phyloP scores from a whole-genome alignment of 306 rosid species.

The Rosa rugosa region DNA sequence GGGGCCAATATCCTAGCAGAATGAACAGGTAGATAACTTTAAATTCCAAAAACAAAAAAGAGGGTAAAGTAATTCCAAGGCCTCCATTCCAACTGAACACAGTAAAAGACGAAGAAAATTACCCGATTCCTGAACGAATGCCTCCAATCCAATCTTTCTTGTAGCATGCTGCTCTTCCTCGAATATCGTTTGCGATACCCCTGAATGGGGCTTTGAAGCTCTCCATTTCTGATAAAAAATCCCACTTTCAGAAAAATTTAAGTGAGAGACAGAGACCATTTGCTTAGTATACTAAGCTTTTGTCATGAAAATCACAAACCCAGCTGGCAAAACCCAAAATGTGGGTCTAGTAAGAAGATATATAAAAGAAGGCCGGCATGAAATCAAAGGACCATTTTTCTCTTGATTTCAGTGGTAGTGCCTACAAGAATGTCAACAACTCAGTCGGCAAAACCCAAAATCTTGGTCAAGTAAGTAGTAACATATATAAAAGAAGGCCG shows the following conservation, averaged over 20 bases:
- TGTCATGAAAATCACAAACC: neutral
- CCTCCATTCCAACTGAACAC: neutral
- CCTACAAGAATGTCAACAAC: neutral
- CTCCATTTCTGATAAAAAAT: constrained; percentile 44
- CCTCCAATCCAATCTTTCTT: constrained; percentile 76
- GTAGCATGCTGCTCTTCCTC: constrained; percentile 61
- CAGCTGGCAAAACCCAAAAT: neutral
- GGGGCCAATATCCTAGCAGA: constrained; percentile 70
- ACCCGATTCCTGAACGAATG: constrained; percentile 65
- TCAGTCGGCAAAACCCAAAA: neutral
- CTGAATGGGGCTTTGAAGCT: constrained; percentile 51
- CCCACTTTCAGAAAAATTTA: neutral
- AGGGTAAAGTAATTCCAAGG: neutral
- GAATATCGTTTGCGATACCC: constrained; percentile 57
- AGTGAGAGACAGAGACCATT: neutral
- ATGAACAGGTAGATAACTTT: neutral
- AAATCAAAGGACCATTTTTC: too few species aligned
- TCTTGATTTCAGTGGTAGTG: too few species aligned
- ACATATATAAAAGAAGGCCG: neutral
- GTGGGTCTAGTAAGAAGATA: too few species aligned
- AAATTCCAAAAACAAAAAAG: neutral
- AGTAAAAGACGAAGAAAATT: constrained; percentile 2
- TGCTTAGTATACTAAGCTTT: neutral
- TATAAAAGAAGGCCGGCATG: too few species aligned
- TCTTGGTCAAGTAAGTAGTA: neutral